Conservation (phyloP, 2,329 filamentous ascomycete species). For the Cladosporium colombiae region DNA sequence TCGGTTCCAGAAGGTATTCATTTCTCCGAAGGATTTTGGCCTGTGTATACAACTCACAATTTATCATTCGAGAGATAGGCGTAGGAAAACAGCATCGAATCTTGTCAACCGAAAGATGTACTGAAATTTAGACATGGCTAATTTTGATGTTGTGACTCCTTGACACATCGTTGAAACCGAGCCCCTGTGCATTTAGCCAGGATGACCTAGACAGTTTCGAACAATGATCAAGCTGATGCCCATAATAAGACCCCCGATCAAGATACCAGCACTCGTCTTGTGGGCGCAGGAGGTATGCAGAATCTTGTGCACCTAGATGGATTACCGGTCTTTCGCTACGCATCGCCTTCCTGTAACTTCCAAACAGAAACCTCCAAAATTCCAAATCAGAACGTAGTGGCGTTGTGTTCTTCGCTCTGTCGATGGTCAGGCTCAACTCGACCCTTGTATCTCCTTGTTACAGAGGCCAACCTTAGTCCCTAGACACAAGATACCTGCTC, state of each 20-base stretch:
- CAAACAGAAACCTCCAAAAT: neutral
- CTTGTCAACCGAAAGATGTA: neutral
- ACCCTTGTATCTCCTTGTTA: neutral
- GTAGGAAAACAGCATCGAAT: neutral
- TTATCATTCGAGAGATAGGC: neutral
- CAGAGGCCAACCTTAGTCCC: neutral
- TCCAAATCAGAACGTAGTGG: neutral
- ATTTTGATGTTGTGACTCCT: neutral
- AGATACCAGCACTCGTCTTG: neutral
- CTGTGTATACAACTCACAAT: neutral
- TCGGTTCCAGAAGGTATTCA: neutral
- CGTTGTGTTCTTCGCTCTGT: neutral
- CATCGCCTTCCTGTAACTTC: neutral
- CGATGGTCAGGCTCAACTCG: neutral
- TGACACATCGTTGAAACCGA: slow-evolving; percentile 6
- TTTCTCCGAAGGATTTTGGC: neutral
- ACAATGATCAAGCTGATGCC: neutral
- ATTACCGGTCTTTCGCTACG: neutral
- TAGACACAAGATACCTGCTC: neutral
- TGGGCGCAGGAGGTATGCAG: neutral
- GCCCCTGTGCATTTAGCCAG: neutral
- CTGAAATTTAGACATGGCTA: no score
- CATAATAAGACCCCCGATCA: neutral
- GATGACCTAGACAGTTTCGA: neutral
- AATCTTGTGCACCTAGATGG: neutral